Conservation (phyloP, 1,284 basidiomycete genomes). For the Phenoliferia sp. region DNA sequence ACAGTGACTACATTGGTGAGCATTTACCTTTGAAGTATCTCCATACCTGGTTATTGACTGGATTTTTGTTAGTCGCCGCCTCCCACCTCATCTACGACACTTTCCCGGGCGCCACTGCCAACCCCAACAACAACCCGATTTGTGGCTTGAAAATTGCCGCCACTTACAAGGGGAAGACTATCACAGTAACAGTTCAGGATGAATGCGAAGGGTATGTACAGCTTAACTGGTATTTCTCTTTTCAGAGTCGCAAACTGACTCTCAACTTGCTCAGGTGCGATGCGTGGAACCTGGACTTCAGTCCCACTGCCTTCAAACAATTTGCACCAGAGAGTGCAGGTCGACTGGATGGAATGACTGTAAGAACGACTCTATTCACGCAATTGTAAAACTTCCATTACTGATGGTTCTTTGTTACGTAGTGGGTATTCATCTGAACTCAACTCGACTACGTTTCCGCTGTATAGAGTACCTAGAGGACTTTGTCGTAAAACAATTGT, state of each 20-base stretch:
- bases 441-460: no score
- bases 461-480: no score
- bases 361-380: neutral
- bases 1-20: conserved; percentile 52
- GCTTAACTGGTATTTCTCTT: conserved; percentile 12
- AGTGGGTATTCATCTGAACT: no score
- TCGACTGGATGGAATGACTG: conserved; percentile 49
- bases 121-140: conserved; percentile 63
- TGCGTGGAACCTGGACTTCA: conserved; percentile 50
- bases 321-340: conserved; percentile 49
- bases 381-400: no score
- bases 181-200: conserved; percentile 55
- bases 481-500: no score
- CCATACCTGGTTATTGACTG: neutral
- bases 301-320: conserved; percentile 51
- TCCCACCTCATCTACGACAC: conserved; percentile 56
- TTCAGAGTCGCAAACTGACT: neutral
- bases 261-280: neutral
- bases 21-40: neutral
- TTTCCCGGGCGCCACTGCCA: conserved; percentile 48
- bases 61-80: conserved; percentile 47
- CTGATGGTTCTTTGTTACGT: no score
- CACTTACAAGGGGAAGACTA: conserved; percentile 50
- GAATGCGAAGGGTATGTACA: conserved; percentile 55
- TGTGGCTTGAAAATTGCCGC: conserved; percentile 51